Base-by-base conservation (phyloP, 1,284 basidiomycete genomes). In the Lignosus rhinocerotis region DNA sequence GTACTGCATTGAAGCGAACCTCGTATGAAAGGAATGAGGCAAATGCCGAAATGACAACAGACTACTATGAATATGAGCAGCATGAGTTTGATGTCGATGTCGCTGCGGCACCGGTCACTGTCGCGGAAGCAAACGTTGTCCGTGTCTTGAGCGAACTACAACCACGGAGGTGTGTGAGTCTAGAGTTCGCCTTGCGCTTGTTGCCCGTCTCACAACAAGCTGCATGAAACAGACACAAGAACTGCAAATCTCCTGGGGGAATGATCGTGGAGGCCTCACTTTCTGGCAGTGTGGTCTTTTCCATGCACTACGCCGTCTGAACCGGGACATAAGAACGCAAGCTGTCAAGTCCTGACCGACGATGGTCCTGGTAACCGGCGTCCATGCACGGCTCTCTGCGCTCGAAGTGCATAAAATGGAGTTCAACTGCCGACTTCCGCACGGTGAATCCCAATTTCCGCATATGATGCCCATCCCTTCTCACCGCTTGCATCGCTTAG, bases 381-480 rank as follows among this genome's bases (percentile, higher is more conserved):
- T 51, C 50, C 50, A 42, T 42, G 50, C 50, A 31, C 38, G 50
- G 50, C 39, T 31, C 38, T 8, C 38, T 38, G 21, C 10, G 50
- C 50, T n/a, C n/a, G 25, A 25, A 36, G 32, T 19, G 14, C 31
- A 48, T 19, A 19, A 47, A 32, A n/a, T 9, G 30, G 30, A 47
- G 8, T 10, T 5, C 11, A 19, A 32, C 7, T 8, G 33, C 17
- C 46, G 46, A 19, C 8, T 32, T 51, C 38, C 38, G 16, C 25
- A 42, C 36, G 21, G 30, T 42, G 50, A 42, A 51, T 31, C n/a
- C 25, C 36, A 30, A 51, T 51, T 51, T 51, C 50, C 50, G 50
- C 38, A 51, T 51, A 51, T 51, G 50, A 51, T 25, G 46, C 12
- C 38, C 50, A 42, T 51, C 50, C 50, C 38, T 51, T 51, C 50